Base-by-base conservation (phyloP, 2,329 filamentous ascomycete genomes). In the Fusarium sp. region DNA sequence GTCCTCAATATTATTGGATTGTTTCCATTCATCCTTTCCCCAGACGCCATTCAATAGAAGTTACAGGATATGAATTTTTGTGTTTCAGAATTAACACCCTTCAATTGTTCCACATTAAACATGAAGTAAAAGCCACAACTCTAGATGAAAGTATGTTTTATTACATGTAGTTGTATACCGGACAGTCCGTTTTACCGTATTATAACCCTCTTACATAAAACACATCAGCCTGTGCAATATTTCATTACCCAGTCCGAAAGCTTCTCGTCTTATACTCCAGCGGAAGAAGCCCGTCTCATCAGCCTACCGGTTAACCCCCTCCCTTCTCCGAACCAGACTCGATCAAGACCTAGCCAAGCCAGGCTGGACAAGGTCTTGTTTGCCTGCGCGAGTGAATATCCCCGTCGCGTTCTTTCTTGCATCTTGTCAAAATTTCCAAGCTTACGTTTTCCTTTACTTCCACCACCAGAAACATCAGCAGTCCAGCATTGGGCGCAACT, bases 271-370 rank as follows among this genome's bases (percentile, higher is more conserved):
- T 41, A 24, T 29, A n/a, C 41, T 55, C 27, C 37, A 55, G 65
- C 54, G 34, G 48, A n/a, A 45, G 40, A 34, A 46, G 40, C 20
- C 37, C 32, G 49, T 52, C 32, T 61, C 55, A 53, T 59, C 51
- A 62, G 62, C 60, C 59, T 22, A 46, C 58, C 34, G 24, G 54
- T 27, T 29, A 46, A 32, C 55, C 55, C 64, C 63, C 54, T 60
- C 67, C 59, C 51, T 70, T 71, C 67, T 65, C 58, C 67, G 65
- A 67, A 57, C n/a, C 24, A 20, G 20, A 51, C 44, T 48, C n/a
- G 30, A 40, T 37, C n/a, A 40, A 37, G 27, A n/a, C 27, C 57
- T 53, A 56, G 22, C 66, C 58, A 57, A 63, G 40, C 63, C 67
- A 48, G 29, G 16, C 58, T 22, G 20, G 48, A 18, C 41, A 34